phyloP scores from a whole-genome alignment of 1,284 basidiomycete species.

The Tilletia indica region DNA sequence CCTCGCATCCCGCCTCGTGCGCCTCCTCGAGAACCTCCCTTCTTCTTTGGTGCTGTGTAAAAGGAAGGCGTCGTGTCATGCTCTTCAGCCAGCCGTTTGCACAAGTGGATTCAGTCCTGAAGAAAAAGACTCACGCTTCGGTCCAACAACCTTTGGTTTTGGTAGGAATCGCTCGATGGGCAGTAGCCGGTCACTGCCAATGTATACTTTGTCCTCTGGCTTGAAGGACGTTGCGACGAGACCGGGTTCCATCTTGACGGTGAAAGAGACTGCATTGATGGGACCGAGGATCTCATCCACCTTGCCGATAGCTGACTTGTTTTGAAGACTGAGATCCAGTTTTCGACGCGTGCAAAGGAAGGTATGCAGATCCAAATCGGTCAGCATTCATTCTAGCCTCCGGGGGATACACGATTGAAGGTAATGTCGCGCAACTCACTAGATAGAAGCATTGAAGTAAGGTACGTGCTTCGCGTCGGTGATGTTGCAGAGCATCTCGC shows the following conservation, averaged over 20 bases:
- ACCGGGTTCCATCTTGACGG: conserved; percentile 93
- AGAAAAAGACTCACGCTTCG: conserved; percentile 31
- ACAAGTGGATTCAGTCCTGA: no score
- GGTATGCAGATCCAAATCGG: no score
- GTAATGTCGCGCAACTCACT: conserved; percentile 55
- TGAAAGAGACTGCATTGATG: conserved; percentile 98
- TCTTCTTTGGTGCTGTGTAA: conserved; percentile 25
- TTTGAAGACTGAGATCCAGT: conserved; percentile 66
- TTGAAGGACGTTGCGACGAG: conserved; percentile 95
- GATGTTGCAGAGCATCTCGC: conserved; percentile 94
- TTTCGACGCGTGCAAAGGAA: neutral
- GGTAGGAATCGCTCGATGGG: conserved; percentile 96
- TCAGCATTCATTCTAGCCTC: no score
- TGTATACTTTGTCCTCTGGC: conserved; percentile 96
- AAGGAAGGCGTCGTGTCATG: no score
- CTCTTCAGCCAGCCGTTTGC: neutral
- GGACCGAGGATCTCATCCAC: conserved; percentile 95
- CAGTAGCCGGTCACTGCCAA: conserved; percentile 89
- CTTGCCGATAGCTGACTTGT: conserved; percentile 93
- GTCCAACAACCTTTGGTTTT: conserved; percentile 71
- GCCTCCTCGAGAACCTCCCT: conserved; percentile 23
- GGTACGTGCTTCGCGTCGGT: conserved; percentile 69
- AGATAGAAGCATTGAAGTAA: conserved; percentile 99
- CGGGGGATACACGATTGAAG: no score
- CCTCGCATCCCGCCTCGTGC: conserved; percentile 22